Conservation (phyloP, 2,329 filamentous ascomycete species). For the Paecilomyces variotii region DNA sequence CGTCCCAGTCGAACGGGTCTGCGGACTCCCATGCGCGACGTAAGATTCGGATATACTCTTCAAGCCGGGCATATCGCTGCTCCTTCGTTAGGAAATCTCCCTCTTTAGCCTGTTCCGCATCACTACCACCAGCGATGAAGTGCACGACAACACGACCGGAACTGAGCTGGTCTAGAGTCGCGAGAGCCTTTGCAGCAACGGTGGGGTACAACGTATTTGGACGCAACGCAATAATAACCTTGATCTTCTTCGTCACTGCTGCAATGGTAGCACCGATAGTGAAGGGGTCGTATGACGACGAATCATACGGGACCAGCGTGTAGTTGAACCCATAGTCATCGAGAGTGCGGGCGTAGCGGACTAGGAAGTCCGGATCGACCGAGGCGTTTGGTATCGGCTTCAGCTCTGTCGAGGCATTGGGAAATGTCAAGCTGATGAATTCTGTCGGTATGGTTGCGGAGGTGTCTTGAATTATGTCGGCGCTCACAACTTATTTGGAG, state of each 20-base stretch:
- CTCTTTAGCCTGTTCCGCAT: conserved; percentile 52
- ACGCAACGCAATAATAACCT: conserved; percentile 53
- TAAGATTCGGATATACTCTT: conserved; percentile 56
- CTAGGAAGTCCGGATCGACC: conserved; percentile 49
- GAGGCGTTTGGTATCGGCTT: conserved; percentile 44
- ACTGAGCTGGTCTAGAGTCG: conserved; percentile 54
- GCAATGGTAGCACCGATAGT: conserved; percentile 53
- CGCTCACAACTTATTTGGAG: no score
- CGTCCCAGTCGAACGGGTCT: conserved; percentile 55
- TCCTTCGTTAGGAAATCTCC: conserved; percentile 53
- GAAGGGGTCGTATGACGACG: conserved; percentile 49
- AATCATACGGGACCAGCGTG: conserved; percentile 54
- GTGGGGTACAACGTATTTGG: conserved; percentile 57
- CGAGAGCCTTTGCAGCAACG: conserved; percentile 54
- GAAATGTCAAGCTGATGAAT: conserved; percentile 53
- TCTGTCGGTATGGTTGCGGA: conserved; percentile 29
- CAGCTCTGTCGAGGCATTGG: conserved; percentile 51
- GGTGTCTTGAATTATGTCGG: no score
- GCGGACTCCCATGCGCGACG: conserved; percentile 50
- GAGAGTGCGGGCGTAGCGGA: conserved; percentile 48
- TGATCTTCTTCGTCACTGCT: conserved; percentile 50
- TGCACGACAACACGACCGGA: conserved; percentile 53
- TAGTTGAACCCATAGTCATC: conserved; percentile 57
- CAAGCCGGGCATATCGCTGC: conserved; percentile 49
- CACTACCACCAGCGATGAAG: conserved; percentile 55